Conservation (phyloP, 352 stramenopile genomes). For the Pilasporangium apinafurcum region DNA sequence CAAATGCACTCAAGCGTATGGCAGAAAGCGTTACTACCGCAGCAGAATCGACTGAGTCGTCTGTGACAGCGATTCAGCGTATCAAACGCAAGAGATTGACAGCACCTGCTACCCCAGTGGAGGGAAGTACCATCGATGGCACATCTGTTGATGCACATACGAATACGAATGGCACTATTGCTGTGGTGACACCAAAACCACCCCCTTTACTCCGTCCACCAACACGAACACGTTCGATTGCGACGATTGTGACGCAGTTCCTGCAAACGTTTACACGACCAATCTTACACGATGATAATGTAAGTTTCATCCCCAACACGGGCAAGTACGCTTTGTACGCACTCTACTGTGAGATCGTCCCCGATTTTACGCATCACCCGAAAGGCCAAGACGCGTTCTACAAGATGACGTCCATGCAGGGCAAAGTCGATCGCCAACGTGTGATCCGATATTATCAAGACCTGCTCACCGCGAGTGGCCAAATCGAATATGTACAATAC, state of each 20-base stretch:
- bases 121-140: no score
- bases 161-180: background rate
- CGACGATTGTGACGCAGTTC: conserved; percentile 33
- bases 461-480: background rate
- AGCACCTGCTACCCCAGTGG: background rate
- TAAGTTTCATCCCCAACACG: conserved; percentile 48
- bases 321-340: conserved; percentile 38
- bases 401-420: conserved; percentile 54
- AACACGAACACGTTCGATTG: conserved; percentile 12
- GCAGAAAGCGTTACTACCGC: background rate
- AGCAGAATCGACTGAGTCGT: background rate
- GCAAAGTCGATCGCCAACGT: conserved; percentile 50
- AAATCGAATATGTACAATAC: conserved; percentile 19
- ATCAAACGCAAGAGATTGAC: background rate
- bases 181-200: background rate
- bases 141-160: background rate
- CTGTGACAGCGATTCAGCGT: background rate
- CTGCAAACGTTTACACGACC: conserved; percentile 39
- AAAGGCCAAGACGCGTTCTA: conserved; percentile 49
- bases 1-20: background rate
- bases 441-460: conserved; percentile 41
- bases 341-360: conserved; percentile 32
- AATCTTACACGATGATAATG: conserved; percentile 51
- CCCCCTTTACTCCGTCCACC: background rate
- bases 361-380: conserved; percentile 22